These are phyloP conservation scores for Coelastrella sp. DNA, from an alignment of 139 green algal genomes.

Conservation along the genomic window DNA sequence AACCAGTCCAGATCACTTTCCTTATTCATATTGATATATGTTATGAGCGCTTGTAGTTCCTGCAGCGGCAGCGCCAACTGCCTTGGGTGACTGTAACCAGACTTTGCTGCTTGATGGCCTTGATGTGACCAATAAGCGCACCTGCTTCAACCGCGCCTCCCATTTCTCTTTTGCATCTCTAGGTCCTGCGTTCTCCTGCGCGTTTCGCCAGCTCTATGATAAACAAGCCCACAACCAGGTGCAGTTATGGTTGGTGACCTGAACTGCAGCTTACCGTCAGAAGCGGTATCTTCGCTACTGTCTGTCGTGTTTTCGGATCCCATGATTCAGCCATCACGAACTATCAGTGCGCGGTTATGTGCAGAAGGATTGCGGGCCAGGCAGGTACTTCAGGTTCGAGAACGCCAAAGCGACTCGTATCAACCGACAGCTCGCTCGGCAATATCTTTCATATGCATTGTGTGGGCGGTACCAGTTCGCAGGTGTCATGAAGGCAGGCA, in stretches of 20 bases:
- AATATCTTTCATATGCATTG: no score
- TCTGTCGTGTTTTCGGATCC: constrained; percentile 76
- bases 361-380: no score
- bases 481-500: no score
- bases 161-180: constrained; percentile 67
- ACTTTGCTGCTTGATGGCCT: not conserved
- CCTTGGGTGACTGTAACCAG: not conserved
- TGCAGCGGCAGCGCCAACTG: constrained; percentile 54
- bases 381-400: no score
- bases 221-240: no score
- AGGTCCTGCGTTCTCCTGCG: constrained; percentile 61
- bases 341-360: no score
- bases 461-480: no score
- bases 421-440: no score
- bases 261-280: constrained; percentile 66
- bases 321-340: constrained; percentile 77
- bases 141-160: constrained; percentile 65
- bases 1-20: constrained; percentile 96
- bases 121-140: not conserved
- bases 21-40: constrained; percentile 97
- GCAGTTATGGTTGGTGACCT: not conserved
- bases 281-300: constrained; percentile 94
- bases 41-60: constrained; percentile 93
- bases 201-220: not conserved
- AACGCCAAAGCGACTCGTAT: no score